phyloP scores from a whole-genome alignment of 805 yeast genomes.

The Grigorovia transvaalensis region DNA sequence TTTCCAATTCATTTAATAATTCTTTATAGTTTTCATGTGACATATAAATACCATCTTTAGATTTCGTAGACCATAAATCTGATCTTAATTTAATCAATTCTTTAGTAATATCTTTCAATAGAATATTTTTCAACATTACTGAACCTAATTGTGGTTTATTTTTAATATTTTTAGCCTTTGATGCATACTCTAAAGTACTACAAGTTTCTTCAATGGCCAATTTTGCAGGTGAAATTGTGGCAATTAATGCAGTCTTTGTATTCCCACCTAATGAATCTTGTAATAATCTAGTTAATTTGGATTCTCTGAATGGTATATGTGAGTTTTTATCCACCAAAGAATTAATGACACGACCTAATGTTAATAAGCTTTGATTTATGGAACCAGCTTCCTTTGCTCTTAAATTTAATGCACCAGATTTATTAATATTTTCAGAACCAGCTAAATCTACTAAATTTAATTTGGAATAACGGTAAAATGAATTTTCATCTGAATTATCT shows the following conservation, averaged over 20 bases:
- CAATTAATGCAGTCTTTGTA: conserved; percentile 78
- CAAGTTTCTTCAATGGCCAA: conserved; percentile 70
- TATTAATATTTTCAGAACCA: conserved; percentile 81
- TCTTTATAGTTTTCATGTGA: conserved; percentile 49
- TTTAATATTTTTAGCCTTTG: conserved; percentile 71
- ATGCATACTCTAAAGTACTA: conserved; percentile 80
- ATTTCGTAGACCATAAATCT: conserved; percentile 53
- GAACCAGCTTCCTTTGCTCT: conserved; percentile 92
- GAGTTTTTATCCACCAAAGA: conserved; percentile 49
- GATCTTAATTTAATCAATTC: conserved; percentile 40
- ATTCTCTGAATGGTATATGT: conserved; percentile 81
- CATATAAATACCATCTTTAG: conserved; percentile 57
- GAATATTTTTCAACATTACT: conserved; percentile 43
- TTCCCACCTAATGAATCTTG: conserved; percentile 83
- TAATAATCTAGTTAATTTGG: conserved; percentile 61
- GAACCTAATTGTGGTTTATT: conserved; percentile 60
- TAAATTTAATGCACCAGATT: conserved; percentile 79
- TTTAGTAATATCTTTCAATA: conserved; percentile 37
- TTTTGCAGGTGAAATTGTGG: conserved; percentile 78
- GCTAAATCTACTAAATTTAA: conserved; percentile 89
- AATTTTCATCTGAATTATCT: conserved; percentile 6
- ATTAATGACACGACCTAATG: conserved; percentile 84
- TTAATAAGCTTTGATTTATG: conserved; percentile 77
- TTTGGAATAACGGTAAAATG: conserved; percentile 44
- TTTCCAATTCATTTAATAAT: conserved; percentile 38